phyloP scores from a whole-genome alignment of 139 green algal species.

The Bryopsis sp. region DNA sequence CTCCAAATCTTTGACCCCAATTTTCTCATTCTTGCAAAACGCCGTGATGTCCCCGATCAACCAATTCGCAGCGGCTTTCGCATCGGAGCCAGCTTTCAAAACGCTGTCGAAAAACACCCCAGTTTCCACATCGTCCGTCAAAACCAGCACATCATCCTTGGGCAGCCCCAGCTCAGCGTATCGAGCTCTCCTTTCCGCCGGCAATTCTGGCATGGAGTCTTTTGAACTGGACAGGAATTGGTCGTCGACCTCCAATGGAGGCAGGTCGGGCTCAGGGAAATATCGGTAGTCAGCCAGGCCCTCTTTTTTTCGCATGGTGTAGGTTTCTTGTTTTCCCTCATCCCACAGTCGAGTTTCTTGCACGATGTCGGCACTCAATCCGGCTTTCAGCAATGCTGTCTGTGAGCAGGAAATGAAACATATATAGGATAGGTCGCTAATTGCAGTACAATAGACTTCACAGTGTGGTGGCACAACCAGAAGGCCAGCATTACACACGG shows the following conservation, averaged over 20 bases:
- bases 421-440: neutral
- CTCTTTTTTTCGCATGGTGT: constrained; percentile 86
- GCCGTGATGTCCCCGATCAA: constrained; percentile 87
- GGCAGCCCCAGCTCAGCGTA: constrained; percentile 64
- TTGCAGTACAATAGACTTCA: no score
- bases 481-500: no score
- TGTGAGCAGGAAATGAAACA: constrained; percentile 25
- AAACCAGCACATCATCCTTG: constrained; percentile 62
- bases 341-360: constrained; percentile 95
- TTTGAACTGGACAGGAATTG: constrained; percentile 27
- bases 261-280: constrained; percentile 95
- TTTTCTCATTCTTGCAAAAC: constrained; percentile 56
- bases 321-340: constrained; percentile 63
- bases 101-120: constrained; percentile 66
- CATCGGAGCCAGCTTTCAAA: constrained; percentile 45
- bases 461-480: no score
- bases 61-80: constrained; percentile 90
- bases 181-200: constrained; percentile 47
- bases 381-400: constrained; percentile 48
- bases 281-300: constrained; percentile 96
- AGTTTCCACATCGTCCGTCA: constrained; percentile 70
- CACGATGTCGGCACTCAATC: constrained; percentile 62
- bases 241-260: constrained; percentile 48
- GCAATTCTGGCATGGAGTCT: constrained; percentile 50
- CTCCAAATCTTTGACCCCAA: constrained; percentile 34